phyloP scores from a whole-genome alignment of 768 basidiomycete species.

The Mycena vulgaris region DNA sequence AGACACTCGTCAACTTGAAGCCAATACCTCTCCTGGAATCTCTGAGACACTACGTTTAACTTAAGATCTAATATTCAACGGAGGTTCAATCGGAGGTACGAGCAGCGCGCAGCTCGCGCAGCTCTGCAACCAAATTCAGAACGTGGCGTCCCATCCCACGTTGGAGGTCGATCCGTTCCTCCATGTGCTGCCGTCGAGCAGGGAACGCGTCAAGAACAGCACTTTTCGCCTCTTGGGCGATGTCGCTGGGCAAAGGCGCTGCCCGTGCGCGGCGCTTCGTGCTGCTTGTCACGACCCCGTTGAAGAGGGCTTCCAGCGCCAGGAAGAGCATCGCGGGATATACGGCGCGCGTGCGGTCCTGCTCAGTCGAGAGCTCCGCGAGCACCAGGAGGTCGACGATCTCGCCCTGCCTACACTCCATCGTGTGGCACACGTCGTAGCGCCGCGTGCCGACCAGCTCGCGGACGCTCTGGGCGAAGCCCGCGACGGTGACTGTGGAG shows the following conservation, averaged over 20 bases:
- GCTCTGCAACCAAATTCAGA: no score
- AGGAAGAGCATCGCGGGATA: conserved; percentile 14
- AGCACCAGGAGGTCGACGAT: conserved; percentile 16
- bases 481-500: background rate
- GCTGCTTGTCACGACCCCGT: background rate
- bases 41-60: no score
- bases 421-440: conserved; percentile 22
- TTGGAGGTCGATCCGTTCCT: background rate
- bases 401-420: background rate
- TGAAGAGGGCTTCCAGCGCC: background rate
- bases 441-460: conserved; percentile 13
- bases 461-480: background rate
- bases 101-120: no score
- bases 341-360: background rate
- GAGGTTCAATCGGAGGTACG: no score
- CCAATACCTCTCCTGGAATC: no score
- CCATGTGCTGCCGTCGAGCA: background rate
- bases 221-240: background rate
- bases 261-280: background rate
- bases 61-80: no score
- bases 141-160: no score
- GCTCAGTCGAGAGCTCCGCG: conserved; percentile 12
- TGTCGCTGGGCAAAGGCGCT: background rate
- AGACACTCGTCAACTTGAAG: no score
- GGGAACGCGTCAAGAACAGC: conserved; percentile 10